Evolutionary conservation across 192 early-diverging fungal genomes (phyloP), one percentile per base, ranked within the genome.

Genomic region (Coemansia sp.): DNA sequence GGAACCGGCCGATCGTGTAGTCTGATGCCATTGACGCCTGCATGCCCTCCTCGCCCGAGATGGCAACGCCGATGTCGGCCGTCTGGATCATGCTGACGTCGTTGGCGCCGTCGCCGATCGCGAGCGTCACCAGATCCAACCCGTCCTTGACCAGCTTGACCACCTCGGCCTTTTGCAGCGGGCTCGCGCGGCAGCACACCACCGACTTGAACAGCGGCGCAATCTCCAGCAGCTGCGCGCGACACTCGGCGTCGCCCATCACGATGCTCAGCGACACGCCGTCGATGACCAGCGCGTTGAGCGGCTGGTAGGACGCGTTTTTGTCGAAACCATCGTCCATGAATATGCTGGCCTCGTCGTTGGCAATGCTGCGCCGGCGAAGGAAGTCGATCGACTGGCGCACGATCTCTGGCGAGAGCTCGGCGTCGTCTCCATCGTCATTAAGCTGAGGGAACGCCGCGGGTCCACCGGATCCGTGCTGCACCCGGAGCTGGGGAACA

Each of bases 71-170:
- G 60, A 98, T 86, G 82, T 98, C 90, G 28, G 96, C 96, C 2
- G 90, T 94, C 77, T 98, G 96, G 71, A 98, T 98, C 96, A 98
- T 98, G 50, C 87, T 89, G 6, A 98, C 95, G 73, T 98, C 96
- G 71, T 98, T 96, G 40, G 88, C 89, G 25, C 88, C 92, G 68
- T 91, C 89, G 32, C 90, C 90, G 48, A 93, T 88, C 0, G 90
- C 87, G 38, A 92, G 64, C 52, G 87, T 90, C 7, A 90, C 84
- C 30, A 85, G 83, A 36, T 84, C 78, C 60, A 87, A 86, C 14
- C 91, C 91, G 48, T 88, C 87, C 40, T 92, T 89, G 22, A 99
- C 88, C 52, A 99, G 73, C 66, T 89, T 87, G 14, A 97, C 94
- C 29, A 99, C 96, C 67, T 93, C 77, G 4, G 96, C 96, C 79